Base-by-base conservation (phyloP, 75 land plant species). In the Sequoia sempervirens region DNA sequence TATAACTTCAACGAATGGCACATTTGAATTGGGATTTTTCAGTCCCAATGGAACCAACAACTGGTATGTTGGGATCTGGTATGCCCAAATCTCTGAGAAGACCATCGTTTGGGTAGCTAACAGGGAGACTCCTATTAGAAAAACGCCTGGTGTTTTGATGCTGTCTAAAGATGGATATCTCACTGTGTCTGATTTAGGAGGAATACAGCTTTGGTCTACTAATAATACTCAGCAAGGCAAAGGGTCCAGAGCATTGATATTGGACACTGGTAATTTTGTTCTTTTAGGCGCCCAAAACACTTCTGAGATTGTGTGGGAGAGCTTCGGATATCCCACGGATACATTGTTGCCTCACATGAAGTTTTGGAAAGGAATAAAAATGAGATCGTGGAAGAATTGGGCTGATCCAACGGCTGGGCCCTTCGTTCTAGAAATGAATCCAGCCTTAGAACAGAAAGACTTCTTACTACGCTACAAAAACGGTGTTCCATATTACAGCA, bases 1-100 rank as follows among this genome's bases (percentile, higher is more conserved):
- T 5, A 56, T 90, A 45, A 69, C 83, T 72, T 92, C 94, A 26
- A 30, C 82, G 20, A 66, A 80, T 82, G 80, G 86, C 41, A 36
- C 18, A 0, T 90, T 89, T 78, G 88, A 81, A 38, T 80, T 93
- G 1, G 94, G 89, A 5, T 88, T 89, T 85, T 89, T 91, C 79
- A 5, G 43, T 3, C 82, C 86, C 2, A 68, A 70, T 2, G 52
- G 54, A 13, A 80, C 54, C 50, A 30, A 69, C 20, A 73, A 43
- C 36, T 75, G 54, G 54, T 93, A 91, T 75, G 9, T 93, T 14
- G 92, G 94, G 10, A 87, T 89, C 32, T 91, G 88, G 89, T 88
- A 86, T 79, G 81, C 76, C 58, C 76, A 82, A 15, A 34, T 84
- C 9, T 52, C 79, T 5, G 32, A 61, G 14, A 18, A 73, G 1